Evolutionary conservation across 108 stramenopile genomes (phyloP).

Genomic region (Stephanodiscus triporus): DNA sequence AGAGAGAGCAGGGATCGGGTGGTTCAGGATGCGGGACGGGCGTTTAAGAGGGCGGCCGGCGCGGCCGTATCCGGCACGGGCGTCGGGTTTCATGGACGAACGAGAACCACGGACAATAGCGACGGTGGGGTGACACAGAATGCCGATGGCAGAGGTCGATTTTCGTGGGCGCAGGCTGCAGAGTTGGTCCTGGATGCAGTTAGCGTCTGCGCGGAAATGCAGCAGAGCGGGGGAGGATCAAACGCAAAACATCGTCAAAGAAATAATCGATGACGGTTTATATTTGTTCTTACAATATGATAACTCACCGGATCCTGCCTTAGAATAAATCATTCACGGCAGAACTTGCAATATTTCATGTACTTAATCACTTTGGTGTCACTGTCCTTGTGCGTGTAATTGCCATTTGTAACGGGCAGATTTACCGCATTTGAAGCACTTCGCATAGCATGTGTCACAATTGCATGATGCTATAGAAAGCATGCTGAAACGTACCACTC

Average conservation of each 20-base stretch:
- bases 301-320: no score
- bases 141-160: slow-evolving; percentile 4
- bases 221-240: neutral
- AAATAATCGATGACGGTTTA: neutral
- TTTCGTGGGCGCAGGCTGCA: slow-evolving; percentile 25
- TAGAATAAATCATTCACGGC: no score
- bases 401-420: no score
- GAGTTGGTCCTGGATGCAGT: slow-evolving; percentile 10
- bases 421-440: no score
- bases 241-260: neutral
- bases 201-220: slow-evolving; percentile 15
- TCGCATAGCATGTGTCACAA: no score
- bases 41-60: slow-evolving; percentile 24
- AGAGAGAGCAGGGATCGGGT: slow-evolving; percentile 23
- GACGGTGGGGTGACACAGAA: neutral
- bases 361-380: no score
- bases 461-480: no score
- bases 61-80: slow-evolving; percentile 11
- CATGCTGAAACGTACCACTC: no score
- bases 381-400: no score
- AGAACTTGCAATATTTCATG: no score
- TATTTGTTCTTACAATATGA: neutral
- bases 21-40: slow-evolving; percentile 24
- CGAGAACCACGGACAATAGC: neutral
- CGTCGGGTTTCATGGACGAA: neutral